A percentile compares a stretch with the other conserved stretches of the same genome.
These are phyloP conservation scores for Linnemannia zychae DNA, from an alignment of 192 early-diverging fungal species.

Conservation along the genomic window DNA sequence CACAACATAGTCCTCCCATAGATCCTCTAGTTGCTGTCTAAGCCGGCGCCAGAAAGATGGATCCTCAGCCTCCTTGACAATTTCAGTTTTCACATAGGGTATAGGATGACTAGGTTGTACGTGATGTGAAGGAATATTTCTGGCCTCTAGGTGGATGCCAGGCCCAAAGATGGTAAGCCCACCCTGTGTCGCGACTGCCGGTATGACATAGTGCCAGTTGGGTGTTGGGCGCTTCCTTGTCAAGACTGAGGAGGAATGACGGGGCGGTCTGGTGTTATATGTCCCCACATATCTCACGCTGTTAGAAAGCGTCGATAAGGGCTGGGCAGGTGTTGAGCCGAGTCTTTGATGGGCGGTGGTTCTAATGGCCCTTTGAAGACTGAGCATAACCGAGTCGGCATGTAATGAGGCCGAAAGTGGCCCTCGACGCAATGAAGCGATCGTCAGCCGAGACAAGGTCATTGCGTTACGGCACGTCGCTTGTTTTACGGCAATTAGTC, in stretches of 20 bases:
- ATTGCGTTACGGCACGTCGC: neutral
- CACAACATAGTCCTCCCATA: conserved; percentile 63
- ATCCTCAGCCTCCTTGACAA: conserved; percentile 14
- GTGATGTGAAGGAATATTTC: conserved; percentile 12
- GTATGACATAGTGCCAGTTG: conserved; percentile 37
- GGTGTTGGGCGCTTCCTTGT: neutral
- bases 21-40: conserved; percentile 36
- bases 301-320: neutral
- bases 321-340: neutral
- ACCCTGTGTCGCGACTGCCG: conserved; percentile 33
- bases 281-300: neutral
- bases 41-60: conserved; percentile 36
- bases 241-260: neutral
- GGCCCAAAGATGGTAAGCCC: conserved; percentile 11
- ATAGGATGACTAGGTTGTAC: conserved; percentile 10
- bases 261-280: neutral
- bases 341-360: neutral
- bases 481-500: neutral
- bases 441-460: conserved; percentile 16
- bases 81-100: conserved; percentile 36
- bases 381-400: neutral
- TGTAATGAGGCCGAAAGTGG: neutral
- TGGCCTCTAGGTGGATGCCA: conserved; percentile 35
- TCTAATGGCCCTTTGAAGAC: neutral
- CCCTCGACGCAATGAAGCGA: conserved; percentile 20